These are phyloP conservation scores for Backusella australiensis DNA, from an alignment of 192 early-diverging fungal genomes.

Conservation along the genomic window DNA sequence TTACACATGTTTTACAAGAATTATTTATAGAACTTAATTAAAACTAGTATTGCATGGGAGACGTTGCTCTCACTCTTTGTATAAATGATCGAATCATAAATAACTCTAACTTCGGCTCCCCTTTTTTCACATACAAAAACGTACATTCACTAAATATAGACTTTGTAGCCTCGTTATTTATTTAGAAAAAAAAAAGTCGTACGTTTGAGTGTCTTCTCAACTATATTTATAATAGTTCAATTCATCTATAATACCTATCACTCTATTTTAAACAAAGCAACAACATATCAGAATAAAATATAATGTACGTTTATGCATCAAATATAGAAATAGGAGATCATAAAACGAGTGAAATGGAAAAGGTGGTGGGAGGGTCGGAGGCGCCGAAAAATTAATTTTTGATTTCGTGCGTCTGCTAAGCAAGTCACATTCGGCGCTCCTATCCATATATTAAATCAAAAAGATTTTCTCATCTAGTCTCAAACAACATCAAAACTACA, in stretches of 20 bases:
- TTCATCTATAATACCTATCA: background rate
- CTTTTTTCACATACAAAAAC: background rate
- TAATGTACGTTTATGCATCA: background rate
- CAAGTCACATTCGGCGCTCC: conserved; percentile 3
- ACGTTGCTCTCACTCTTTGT: background rate
- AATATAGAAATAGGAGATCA: background rate
- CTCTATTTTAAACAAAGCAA: background rate
- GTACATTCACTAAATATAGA: background rate
- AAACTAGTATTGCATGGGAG: background rate
- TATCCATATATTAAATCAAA: background rate
- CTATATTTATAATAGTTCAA: background rate
- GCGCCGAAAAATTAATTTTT: background rate
- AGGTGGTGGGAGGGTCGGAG: background rate
- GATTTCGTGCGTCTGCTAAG: background rate
- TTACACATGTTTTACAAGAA: background rate
- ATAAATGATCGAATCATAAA: background rate
- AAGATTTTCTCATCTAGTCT: background rate
- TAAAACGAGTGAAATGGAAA: background rate
- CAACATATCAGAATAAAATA: background rate
- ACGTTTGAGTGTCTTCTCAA: background rate
- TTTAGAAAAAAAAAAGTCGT: background rate
- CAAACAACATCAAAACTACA: background rate
- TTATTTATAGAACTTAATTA: conserved; percentile 4
- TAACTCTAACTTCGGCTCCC: background rate
- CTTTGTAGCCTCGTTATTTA: background rate